Evolutionary conservation across 2,329 filamentous ascomycete genomes (phyloP).

Genomic region (Colletotrichum sp.): DNA sequence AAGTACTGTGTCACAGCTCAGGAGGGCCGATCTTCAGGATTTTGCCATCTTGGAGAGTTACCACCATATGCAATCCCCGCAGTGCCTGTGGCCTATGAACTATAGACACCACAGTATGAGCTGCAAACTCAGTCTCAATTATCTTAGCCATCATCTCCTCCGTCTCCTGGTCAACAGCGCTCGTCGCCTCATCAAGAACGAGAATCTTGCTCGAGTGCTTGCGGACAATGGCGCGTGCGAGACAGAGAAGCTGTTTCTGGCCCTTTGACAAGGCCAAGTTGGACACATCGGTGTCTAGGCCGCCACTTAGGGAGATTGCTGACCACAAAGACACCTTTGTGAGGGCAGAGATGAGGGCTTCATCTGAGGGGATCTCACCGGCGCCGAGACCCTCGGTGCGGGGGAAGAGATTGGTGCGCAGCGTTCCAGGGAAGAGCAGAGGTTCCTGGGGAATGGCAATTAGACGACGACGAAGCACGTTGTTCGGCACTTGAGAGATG

Average conservation of each 20-base stretch:
- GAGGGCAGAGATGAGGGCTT: constrained; percentile 16
- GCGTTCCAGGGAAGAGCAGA: not conserved
- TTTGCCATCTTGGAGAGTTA: constrained; percentile 4
- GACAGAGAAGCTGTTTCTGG: constrained; percentile 27
- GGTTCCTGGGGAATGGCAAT: constrained; percentile 36
- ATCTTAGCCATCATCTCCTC: constrained; percentile 21
- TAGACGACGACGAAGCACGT: constrained; percentile 31
- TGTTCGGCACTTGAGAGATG: constrained; percentile 25
- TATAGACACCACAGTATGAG: constrained; percentile 29
- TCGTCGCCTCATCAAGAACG: constrained; percentile 74
- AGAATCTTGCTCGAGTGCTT: constrained; percentile 49
- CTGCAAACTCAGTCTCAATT: constrained; percentile 24
- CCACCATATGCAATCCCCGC: not conserved
- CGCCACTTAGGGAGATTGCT: not conserved
- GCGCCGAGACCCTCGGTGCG: not conserved
- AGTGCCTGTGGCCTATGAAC: constrained; percentile 27
- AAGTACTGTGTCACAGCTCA: not conserved
- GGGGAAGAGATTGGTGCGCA: not conserved
- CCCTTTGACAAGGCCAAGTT: constrained; percentile 24
- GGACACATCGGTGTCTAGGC: constrained; percentile 22
- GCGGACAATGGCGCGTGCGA: constrained; percentile 25
- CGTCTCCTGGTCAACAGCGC: constrained; percentile 52
- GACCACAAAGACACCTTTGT: constrained; percentile 23
- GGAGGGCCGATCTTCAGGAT: not conserved
- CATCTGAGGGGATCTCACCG: constrained; percentile 9